Base-by-base conservation (phyloP, 805 yeast species). In the Grigorovia humatica region DNA sequence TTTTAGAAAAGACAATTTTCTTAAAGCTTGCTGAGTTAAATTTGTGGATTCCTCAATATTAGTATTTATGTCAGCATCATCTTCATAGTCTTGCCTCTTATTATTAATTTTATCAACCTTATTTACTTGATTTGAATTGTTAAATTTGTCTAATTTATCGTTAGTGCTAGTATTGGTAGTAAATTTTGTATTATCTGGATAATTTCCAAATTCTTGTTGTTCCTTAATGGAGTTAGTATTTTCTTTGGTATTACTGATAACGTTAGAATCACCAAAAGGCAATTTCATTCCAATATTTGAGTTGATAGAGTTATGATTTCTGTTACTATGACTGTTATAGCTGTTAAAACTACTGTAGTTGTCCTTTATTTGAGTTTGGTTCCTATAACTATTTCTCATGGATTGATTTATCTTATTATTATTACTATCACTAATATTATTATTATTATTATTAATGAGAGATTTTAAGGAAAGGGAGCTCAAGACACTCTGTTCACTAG, bases 381-480 rank as follows among this genome's bases (percentile, higher is more conserved):
- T 23, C 6, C 27, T 23, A 23, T 23, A 23, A 6, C 27, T 23
- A 23, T 23, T 23, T 23, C 27, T 23, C 6, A 23, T 6, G 3
- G 27, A 23, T 23, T 60, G 77, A 85, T 57, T 74, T 78, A 58
- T 64, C 76, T 51, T 30, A 15, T 12, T 23, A 8, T 11, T 44
- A 44, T 27, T 13, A 23, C 23, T 44, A 15, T n/a, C 18, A 35
- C 18, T 11, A 35, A 15, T 44, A 29, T 35, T 29, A 44, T 29
- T 32, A 9, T 32, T 29, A 19, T 44, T 44, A 11, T 32, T 29
- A 17, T 32, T 32, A 8, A 32, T 32, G 15, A 83, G 79, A 70
- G 87, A 86, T 72, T 60, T 69, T 72, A 63, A 79, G 73, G 68
- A 89, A 75, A 76, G 87, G 79, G 70, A 88, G 17, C 74, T 70